phyloP scores from a whole-genome alignment of 2,329 filamentous ascomycete genomes.

The Plenodomus lindquistii region DNA sequence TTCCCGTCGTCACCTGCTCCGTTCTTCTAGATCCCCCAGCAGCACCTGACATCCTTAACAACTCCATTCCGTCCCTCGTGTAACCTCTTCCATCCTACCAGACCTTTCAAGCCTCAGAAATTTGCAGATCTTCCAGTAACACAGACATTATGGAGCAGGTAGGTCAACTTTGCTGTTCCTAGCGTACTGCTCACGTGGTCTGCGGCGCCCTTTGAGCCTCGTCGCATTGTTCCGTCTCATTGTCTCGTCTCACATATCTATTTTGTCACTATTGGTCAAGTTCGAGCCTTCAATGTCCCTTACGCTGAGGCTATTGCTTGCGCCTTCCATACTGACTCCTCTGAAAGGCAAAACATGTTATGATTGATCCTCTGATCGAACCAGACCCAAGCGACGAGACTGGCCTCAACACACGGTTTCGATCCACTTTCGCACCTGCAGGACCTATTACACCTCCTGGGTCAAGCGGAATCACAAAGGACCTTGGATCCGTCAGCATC shows the following conservation, averaged over 20 bases:
- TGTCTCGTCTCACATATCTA: neutral
- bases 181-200: neutral
- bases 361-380: slow-evolving; percentile 70
- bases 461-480: slow-evolving; percentile 32
- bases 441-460: slow-evolving; percentile 37
- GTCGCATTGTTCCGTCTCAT: neutral
- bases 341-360: slow-evolving; percentile 66
- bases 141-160: slow-evolving; percentile 13
- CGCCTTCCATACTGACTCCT: slow-evolving; percentile 9
- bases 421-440: slow-evolving; percentile 49
- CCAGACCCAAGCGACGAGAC: slow-evolving; percentile 70
- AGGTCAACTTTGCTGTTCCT: slow-evolving; percentile 4
- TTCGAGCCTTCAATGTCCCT: neutral
- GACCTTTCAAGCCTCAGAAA: slow-evolving; percentile 1
- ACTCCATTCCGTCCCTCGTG: neutral
- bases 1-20: slow-evolving; percentile 18
- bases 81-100: slow-evolving; percentile 3
- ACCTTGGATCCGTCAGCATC: slow-evolving; percentile 26
- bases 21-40: slow-evolving; percentile 1
- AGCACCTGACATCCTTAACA: slow-evolving; percentile 5
- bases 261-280: neutral
- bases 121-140: slow-evolving; percentile 2
- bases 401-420: slow-evolving; percentile 64
- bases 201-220: neutral
- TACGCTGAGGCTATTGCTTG: neutral